Evolutionary conservation across 2,329 filamentous ascomycete species (phyloP).

Genomic region (Ophiostoma sp.): DNA sequence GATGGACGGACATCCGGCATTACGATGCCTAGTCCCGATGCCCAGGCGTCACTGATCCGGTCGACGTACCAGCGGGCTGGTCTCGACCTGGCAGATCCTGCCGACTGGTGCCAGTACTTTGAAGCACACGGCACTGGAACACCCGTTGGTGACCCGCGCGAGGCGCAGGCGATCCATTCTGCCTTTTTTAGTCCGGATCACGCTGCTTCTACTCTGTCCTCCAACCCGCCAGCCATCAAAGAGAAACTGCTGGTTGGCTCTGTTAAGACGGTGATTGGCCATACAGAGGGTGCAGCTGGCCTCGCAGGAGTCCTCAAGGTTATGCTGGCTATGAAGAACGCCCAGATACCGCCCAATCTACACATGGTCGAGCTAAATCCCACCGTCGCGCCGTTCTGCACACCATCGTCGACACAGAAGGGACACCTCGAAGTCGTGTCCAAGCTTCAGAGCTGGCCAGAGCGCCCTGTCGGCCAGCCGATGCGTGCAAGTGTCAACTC

Average conservation of each 20-base stretch:
- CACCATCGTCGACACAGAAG: conserved; percentile 33
- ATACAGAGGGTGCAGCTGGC: conserved; percentile 47
- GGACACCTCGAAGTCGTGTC: conserved; percentile 35
- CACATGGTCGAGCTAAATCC: conserved; percentile 40
- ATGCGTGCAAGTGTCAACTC: conserved; percentile 43
- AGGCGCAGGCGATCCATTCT: conserved; percentile 40
- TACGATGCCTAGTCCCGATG: conserved; percentile 46
- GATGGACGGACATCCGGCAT: conserved; percentile 50
- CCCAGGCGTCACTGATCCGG: conserved; percentile 43
- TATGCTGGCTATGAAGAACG: conserved; percentile 38
- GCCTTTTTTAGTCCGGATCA: conserved; percentile 35
- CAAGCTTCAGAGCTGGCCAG: conserved; percentile 23
- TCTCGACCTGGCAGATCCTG: conserved; percentile 32
- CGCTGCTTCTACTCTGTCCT: not conserved
- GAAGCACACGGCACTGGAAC: conserved; percentile 42
- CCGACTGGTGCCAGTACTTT: conserved; percentile 43
- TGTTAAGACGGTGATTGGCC: conserved; percentile 44
- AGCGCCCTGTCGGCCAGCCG: conserved; percentile 37
- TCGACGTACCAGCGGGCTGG: conserved; percentile 41
- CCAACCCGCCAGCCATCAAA: not conserved
- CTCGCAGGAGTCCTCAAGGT: conserved; percentile 45
- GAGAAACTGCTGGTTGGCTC: conserved; percentile 37
- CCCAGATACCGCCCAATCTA: conserved; percentile 39
- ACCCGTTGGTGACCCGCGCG: conserved; percentile 32
- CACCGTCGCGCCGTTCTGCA: conserved; percentile 35